Evolutionary conservation across 441 rosid genomes (phyloP), one percentile per base, ranked within the genome.

Genomic region (Brassica balearica): DNA sequence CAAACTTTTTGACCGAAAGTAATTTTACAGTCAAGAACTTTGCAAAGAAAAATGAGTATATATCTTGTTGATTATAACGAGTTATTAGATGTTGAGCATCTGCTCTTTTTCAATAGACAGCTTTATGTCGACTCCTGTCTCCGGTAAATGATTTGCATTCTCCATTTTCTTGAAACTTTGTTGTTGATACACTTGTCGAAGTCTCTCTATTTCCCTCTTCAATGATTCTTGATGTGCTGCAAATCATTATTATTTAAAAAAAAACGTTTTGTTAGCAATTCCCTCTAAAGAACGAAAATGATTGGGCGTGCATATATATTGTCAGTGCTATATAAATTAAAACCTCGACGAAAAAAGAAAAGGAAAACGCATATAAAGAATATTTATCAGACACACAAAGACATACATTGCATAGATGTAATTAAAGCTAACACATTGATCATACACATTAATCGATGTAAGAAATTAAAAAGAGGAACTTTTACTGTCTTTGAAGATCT

Each of bases 151-250:
- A 32, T 55, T 73, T 7, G 55, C 67, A 36, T 77, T 77, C 38
- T 86, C 92, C 72, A 80, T 81, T 17, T 84, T 87, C 74, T 86
- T 81, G 17, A 86, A 74, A 76, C 81, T 88, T 17, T 87, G 89
- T 80, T 86, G 90, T 8, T 87, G 88, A 74, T 91, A 88, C 14
- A 89, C 92, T 77, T 89, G 95, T 83, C 90, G 88, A 78, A 92
- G 46, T 82, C 97, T 87, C 84, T 89, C 94, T 84, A 92, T 92
- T 82, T 92, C 97, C 82, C 89, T 89, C 88, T 88, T 92, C 83
- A 92, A 68, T 56, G 94, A 90, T 79, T 87, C 97, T 78, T 92
- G 95, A 80, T 88, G 95, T 73, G 95, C 97, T 92, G 91, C 82
- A 81, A 41, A 10, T 22, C 12, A 41, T 41, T 1, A 43, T 70